Evolutionary conservation across 495 filamentous ascomycete genomes (phyloP), one percentile per base, ranked within the genome.

Genomic region (Xylaria scruposa): DNA sequence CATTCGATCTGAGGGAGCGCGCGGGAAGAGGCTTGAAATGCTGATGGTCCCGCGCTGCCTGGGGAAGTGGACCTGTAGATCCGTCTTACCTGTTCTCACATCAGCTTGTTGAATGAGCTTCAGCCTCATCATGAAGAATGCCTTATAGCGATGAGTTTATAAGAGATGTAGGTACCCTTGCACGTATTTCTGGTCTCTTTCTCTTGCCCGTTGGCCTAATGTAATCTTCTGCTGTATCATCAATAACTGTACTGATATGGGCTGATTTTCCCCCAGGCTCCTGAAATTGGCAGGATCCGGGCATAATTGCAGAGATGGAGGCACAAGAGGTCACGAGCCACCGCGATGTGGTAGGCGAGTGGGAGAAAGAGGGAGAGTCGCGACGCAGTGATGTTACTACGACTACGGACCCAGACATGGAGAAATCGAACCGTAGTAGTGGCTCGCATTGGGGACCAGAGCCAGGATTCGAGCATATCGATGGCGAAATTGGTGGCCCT

Each of bases 401-500:
- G 58, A 54, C 19, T 47, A 73, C 58, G 46, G 69, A 51, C 13
- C 69, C 40, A 58, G 51, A 75, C 12, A 64, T 51, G 29, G 71
- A 70, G 49, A 78, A 70, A 40, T 78, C 73, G 24, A 24, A 54
- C 21, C 58, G 60, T 26, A 75, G 69, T 21, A 75, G 66, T 54
- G 64, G 54, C 12, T 77, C 73, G 47, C 75, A 77, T 71, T 73
- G 72, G 75, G 72, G 70, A 17, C 64, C 75, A n/a, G 75, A 78
- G 29, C 75, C 83, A 5, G 83, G 83, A 0, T 85, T 84, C 58
- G 82, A 78, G 33, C 73, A 79, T 29, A 73, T 84, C 49, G 79
- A 81, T 53, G 83, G 83, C 42, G 83, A 85, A 24, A 75, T 84
- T 7, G 76, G 77, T 6, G 82, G 83, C 13, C 63, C 71, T 24